A percentile compares a stretch with the other conserved stretches of the same genome.
phyloP scores from a whole-genome alignment of 2,329 filamentous ascomycete species.

The Diaporthe helianthi region DNA sequence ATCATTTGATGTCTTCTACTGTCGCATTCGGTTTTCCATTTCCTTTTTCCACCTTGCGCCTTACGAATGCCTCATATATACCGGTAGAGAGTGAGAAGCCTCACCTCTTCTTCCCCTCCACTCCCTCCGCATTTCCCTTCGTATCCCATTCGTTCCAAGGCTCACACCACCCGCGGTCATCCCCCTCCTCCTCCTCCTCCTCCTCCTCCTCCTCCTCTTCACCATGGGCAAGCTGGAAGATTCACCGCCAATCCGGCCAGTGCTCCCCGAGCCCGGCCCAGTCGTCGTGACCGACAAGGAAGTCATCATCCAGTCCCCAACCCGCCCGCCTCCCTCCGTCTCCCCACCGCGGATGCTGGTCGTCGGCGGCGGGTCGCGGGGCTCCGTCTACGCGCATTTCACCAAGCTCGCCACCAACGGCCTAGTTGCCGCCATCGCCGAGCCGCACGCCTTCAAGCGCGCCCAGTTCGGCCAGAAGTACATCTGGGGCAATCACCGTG shows the following conservation, averaged over 20 bases:
- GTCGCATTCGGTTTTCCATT: background rate
- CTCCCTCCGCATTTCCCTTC: too few species aligned
- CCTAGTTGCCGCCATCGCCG: constrained; percentile 78
- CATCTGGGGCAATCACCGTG: constrained; percentile 67
- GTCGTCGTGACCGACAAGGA: constrained; percentile 35
- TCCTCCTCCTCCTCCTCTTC: background rate
- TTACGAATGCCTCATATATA: background rate
- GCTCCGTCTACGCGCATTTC: constrained; percentile 74
- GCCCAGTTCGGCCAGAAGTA: constrained; percentile 71
- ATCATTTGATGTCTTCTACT: constrained; percentile 11
- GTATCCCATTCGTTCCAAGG: background rate
- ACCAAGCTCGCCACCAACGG: constrained; percentile 71
- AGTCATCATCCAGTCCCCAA: constrained; percentile 42
- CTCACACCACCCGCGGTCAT: background rate
- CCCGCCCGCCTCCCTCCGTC: constrained; percentile 50
- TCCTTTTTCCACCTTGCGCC: too few species aligned
- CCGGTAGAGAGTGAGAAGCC: constrained; percentile 1
- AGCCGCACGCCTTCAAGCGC: constrained; percentile 81
- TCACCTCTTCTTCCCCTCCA: background rate
- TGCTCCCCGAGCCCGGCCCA: constrained; percentile 32
- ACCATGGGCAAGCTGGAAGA: constrained; percentile 31
- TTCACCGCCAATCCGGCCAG: constrained; percentile 37
- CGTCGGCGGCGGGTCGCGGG: constrained; percentile 83
- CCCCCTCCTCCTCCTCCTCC: background rate
- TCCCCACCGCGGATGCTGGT: constrained; percentile 73